phyloP scores from a whole-genome alignment of 2,329 filamentous ascomycete species.

The Talaromyces funiculosus region DNA sequence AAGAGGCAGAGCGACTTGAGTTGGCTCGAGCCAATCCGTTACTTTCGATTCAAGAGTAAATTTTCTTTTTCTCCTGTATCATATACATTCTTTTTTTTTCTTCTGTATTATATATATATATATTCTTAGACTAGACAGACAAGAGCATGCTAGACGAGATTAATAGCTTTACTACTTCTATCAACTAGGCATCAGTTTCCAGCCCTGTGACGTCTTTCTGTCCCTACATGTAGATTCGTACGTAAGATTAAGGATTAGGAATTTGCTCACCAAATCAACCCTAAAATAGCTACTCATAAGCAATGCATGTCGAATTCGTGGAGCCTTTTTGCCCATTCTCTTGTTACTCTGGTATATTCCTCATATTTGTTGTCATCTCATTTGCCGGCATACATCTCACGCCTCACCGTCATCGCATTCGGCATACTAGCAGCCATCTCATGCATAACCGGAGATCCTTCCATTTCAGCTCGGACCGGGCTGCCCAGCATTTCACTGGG shows the following conservation, averaged over 20 bases:
- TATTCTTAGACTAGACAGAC: background rate
- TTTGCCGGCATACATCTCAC: constrained; percentile 3
- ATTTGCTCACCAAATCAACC: too few relatives aligned
- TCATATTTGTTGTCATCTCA: background rate
- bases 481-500: background rate
- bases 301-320: too few relatives aligned
- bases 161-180: background rate
- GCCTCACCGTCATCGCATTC: background rate
- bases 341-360: too few relatives aligned
- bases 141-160: background rate
- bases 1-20: constrained; percentile 62
- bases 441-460: background rate
- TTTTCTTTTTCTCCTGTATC: background rate
- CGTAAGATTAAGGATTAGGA: too few relatives aligned
- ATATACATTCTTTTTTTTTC: background rate
- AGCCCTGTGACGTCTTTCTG: too few relatives aligned
- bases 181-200: too few relatives aligned
- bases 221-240: too few relatives aligned
- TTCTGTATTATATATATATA: background rate
- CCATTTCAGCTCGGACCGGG: background rate
- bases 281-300: too few relatives aligned
- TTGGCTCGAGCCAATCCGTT: constrained; percentile 22
- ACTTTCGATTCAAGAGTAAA: background rate
- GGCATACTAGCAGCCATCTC: background rate
- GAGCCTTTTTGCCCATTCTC: too few relatives aligned